These are phyloP conservation scores for Dactylella cylindrospora DNA, from an alignment of 2,329 filamentous ascomycete genomes.

Conservation along the genomic window DNA sequence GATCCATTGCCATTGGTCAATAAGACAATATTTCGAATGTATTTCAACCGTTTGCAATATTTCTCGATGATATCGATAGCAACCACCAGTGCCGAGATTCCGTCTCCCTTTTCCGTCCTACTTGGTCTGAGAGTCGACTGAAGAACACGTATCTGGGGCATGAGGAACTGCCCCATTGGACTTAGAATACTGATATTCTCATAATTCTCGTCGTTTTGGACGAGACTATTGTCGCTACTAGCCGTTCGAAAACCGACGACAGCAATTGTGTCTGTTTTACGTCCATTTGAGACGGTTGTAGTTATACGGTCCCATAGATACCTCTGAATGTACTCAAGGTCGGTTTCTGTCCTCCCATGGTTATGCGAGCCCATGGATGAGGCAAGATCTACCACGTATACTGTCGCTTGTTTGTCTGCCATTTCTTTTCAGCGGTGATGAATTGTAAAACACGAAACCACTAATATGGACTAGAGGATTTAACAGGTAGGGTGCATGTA, in stretches of 20 bases:
- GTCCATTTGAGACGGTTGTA: conserved; percentile 68
- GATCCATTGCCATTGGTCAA: conserved; percentile 76
- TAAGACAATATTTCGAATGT: conserved; percentile 75
- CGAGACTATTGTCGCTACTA: conserved; percentile 68
- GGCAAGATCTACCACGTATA: conserved; percentile 89
- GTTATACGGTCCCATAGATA: conserved; percentile 96
- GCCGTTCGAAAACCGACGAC: conserved; percentile 83
- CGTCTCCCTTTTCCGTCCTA: conserved; percentile 70
- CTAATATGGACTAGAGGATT: too few relatives aligned
- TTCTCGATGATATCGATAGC: conserved; percentile 82
- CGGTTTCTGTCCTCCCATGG: conserved; percentile 70
- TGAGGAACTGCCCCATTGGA: conserved; percentile 64
- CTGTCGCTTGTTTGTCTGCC: conserved; percentile 88
- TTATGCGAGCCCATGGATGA: conserved; percentile 75
- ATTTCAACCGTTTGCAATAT: conserved; percentile 80
- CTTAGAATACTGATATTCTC: conserved; percentile 75
- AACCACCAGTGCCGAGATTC: conserved; percentile 80
- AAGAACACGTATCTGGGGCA: conserved; percentile 70
- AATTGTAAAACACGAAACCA: too few relatives aligned
- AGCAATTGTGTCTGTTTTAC: conserved; percentile 74
- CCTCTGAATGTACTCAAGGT: conserved; percentile 84
- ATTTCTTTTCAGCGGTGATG: conserved; percentile 60
- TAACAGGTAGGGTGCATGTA: too few relatives aligned
- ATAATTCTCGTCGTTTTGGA: conserved; percentile 67
- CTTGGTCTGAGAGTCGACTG: conserved; percentile 67